Evolutionary conservation across 768 basidiomycete genomes (phyloP).

Genomic region (Sporobolomyces pararoseus): DNA sequence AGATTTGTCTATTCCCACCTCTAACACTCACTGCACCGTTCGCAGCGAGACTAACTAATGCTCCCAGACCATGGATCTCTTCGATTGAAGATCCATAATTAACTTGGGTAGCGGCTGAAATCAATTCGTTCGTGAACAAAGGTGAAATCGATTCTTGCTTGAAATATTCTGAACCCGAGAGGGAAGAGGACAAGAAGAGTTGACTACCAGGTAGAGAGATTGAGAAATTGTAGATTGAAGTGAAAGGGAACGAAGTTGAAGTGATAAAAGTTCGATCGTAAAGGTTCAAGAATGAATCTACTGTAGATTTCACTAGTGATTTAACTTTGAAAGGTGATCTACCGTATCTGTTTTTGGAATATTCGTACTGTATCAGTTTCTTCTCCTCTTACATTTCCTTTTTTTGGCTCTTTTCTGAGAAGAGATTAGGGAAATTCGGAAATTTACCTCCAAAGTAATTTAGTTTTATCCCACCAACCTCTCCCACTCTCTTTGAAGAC

Average conservation of each 20-base stretch:
- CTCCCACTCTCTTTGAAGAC: conserved; percentile 51
- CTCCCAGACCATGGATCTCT: conserved; percentile 72
- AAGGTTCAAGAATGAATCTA: conserved; percentile 57
- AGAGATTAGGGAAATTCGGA: too few relatives aligned
- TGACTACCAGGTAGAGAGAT: conserved; percentile 39
- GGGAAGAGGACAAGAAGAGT: conserved; percentile 51
- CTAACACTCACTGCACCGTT: conserved; percentile 62
- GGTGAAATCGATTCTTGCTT: conserved; percentile 42
- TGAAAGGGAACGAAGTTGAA: conserved; percentile 54
- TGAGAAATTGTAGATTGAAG: conserved; percentile 61
- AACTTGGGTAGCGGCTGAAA: conserved; percentile 65
- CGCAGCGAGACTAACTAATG: conserved; percentile 67
- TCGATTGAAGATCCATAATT: conserved; percentile 61
- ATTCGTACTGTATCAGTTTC: too few relatives aligned
- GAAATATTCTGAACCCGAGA: conserved; percentile 61
- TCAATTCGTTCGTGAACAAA: conserved; percentile 64
- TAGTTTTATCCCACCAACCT: conserved; percentile 67
- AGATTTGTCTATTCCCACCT: conserved; percentile 80
- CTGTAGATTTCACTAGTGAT: conserved; percentile 58
- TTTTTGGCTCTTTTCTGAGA: too few relatives aligned
- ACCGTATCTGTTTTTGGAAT: conserved; percentile 25
- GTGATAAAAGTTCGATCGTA: conserved; percentile 57
- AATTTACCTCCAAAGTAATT: conserved; percentile 75
- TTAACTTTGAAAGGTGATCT: conserved; percentile 30
- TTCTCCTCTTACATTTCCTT: too few relatives aligned